Conservation (phyloP, 73 alveolate species). For the Tetrahymena elliotti region DNA sequence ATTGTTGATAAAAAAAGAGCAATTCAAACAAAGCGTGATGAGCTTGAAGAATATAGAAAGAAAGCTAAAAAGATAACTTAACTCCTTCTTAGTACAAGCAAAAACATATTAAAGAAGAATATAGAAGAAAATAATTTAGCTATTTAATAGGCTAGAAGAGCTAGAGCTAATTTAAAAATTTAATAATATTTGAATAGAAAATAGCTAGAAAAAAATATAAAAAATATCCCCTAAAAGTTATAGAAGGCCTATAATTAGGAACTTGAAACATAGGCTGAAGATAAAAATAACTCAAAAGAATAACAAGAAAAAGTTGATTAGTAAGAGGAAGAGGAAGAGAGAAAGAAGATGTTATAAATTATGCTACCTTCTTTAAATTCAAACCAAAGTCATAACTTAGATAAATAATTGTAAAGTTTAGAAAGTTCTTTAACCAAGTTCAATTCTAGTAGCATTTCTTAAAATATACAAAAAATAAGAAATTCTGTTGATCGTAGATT, state of each 20-base stretch:
- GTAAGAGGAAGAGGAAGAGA: background rate
- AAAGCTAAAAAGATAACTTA: background rate
- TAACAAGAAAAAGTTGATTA: background rate
- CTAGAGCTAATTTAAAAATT: background rate
- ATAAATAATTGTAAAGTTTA: background rate
- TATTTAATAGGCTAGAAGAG: background rate
- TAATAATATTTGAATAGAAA: background rate
- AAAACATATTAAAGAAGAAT: background rate
- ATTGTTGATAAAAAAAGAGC: background rate
- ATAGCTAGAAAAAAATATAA: background rate
- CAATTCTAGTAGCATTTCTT: background rate
- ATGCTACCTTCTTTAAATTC: background rate
- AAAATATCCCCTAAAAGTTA: background rate
- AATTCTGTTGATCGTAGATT: background rate
- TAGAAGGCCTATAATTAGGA: background rate
- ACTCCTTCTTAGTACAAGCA: background rate
- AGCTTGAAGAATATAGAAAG: background rate
- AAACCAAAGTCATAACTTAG: background rate
- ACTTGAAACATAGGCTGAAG: background rate
- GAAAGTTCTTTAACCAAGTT: background rate
- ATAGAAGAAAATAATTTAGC: background rate
- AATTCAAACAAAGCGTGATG: background rate
- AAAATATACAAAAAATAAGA: background rate
- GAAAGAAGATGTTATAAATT: background rate
- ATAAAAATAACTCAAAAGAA: background rate